Percentiles rank a stretch among this genome's conserved stretches.
Conservation (phyloP, 2,329 filamentous ascomycete species). For the Calonectria fujianensis region DNA sequence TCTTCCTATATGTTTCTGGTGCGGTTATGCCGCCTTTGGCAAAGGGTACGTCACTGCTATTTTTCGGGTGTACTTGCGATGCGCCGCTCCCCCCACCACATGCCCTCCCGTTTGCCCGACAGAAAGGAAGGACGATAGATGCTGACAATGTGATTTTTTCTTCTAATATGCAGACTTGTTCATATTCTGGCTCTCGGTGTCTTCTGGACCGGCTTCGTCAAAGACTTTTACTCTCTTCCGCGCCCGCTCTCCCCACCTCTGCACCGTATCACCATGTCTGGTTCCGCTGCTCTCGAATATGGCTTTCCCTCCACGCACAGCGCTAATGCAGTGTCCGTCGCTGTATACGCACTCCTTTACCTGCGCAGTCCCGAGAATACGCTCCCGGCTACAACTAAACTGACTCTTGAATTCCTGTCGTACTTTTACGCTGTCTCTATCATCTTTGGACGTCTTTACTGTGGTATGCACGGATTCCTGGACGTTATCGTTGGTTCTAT, state of each 20-base stretch:
- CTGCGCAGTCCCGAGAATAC: slow-evolving; percentile 80
- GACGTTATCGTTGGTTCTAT: slow-evolving; percentile 89
- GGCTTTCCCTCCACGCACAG: slow-evolving; percentile 98
- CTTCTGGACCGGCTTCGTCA: slow-evolving; percentile 93
- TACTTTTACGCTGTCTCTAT: slow-evolving; percentile 94
- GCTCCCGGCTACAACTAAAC: slow-evolving; percentile 74
- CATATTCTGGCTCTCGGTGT: slow-evolving; percentile 87
- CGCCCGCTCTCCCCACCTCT: slow-evolving; percentile 93
- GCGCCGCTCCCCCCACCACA: slow-evolving; percentile 16
- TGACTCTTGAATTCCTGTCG: slow-evolving; percentile 79
- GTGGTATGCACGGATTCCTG: slow-evolving; percentile 98
- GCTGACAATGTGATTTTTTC: slow-evolving; percentile 48
- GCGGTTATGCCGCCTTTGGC: slow-evolving; percentile 88
- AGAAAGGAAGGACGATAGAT: neutral
- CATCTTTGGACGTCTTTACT: slow-evolving; percentile 93
- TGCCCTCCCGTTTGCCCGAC: neutral
- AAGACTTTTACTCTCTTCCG: slow-evolving; percentile 94
- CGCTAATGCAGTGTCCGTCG: slow-evolving; percentile 96
- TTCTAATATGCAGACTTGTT: slow-evolving; percentile 70
- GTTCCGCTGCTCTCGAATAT: slow-evolving; percentile 95
- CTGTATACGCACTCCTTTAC: slow-evolving; percentile 86
- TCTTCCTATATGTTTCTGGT: slow-evolving; percentile 97
- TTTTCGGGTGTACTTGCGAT: slow-evolving; percentile 21
- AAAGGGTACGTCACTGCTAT: slow-evolving; percentile 80
- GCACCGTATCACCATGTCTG: slow-evolving; percentile 97